Evolutionary conservation across 176 grass and related monocot genomes (phyloP), one percentile per base, ranked within the genome.

Genomic region (Neostapfia colusana): DNA sequence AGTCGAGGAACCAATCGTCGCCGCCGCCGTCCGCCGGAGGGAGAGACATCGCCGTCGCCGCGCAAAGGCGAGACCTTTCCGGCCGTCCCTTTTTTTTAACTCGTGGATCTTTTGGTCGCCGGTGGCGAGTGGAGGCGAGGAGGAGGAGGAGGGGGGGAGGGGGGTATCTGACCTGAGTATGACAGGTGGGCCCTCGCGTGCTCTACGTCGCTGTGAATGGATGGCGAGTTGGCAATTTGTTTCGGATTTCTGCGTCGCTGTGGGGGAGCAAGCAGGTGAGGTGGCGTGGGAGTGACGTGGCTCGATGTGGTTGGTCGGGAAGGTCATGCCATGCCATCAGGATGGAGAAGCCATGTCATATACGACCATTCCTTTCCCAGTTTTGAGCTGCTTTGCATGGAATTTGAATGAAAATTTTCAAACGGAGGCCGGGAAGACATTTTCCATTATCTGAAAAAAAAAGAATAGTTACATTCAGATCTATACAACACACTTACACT

Each of bases 1-100:
- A 88, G 71, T 84, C 64, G 39, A 88, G 70, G 76, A 88, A 88
- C 86, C 86, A 88, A 37, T 88, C 71, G 6, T 88, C 86, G 44
- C 63, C 70, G 11, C 40, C 21, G 44, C 31, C 80, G 53, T 75
- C 76, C 37, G n/a, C 56, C 65, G 63, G 76, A 2, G 76, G 64
- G 26, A 80, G 76, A 74, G 81, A 84, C 86, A 88, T 88, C 81
- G 64, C 55, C 53, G 68, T 38, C 71, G 81, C 14, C 60, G 66
- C 65, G 61, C 49, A 79, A 65, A 79, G 53, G 80, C 61, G n/a
- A 21, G 58, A 65, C 68, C 57, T 39, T 79, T 69, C 25, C 21
- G 62, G 17, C 62, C 34, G 2, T n/a, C 44, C 40, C 55, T 5
- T 8, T 63, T 5, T 8, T 12, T 59, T 31, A 31, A 1, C 31